Evolutionary conservation across 768 basidiomycete species (phyloP), one percentile per base, ranked within the genome.

Genomic region (Suillus paluster): DNA sequence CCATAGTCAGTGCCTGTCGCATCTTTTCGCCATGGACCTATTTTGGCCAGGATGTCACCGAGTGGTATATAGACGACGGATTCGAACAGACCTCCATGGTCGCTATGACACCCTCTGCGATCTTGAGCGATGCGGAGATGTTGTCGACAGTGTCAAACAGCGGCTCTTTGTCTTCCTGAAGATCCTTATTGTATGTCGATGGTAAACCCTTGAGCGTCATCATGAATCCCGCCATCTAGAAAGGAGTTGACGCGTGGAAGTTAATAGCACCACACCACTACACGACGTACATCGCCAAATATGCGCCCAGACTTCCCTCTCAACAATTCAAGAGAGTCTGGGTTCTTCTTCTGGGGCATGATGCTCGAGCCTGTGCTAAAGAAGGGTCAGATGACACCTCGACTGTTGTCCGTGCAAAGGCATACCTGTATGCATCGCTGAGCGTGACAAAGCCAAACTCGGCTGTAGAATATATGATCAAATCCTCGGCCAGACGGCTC

Each of bases 271-370:
- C 61, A 44, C 21, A 46, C 39, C 4, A 33, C 17, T 30, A 23
- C 34, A 41, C 11, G 5, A 77, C 84, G 67, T 70, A 92, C 94
- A 71, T 94, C 89, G 61, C 97, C 97, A 77, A 98, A 97, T 23
- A 97, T 84, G 30, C 97, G 89, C 5, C 97, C 97, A 36, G 92
- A 86, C 77, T 99, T 99, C 68, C 97, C 97, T 61, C 97, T 88
- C 61, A 99, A 81, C 23, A 99, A 82, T 75, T 99, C 97, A 59
- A 97, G 80, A 11, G 97, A 98, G 74, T 99, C 97, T 0, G 96
- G 94, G 71, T 98, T 98, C 79, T 99, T 99, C 81, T 99, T 99
- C 73, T 99, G 97, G 6, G 97, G 97, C 97, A 99, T 99, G 73
- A 99, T 98, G 67, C 96, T 98, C 44, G 96, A 98, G 8, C 97